phyloP scores from a whole-genome alignment of 192 early-diverging fungal genomes.

The Coemansia sp. region DNA sequence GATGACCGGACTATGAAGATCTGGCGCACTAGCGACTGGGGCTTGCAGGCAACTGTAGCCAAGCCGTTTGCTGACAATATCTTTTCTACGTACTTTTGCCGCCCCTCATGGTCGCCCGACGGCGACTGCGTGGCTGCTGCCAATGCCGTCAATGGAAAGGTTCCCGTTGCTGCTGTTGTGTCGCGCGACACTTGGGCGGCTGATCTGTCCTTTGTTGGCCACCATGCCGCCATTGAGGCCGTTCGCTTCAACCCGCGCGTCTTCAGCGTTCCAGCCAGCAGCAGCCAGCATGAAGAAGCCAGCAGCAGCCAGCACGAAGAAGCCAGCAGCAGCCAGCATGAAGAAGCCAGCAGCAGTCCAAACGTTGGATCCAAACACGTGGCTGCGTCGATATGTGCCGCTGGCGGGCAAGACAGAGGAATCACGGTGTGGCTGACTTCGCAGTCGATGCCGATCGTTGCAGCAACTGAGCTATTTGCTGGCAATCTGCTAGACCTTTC shows the following conservation, averaged over 20 bases:
- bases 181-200: conserved; percentile 74
- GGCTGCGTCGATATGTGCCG: conserved; percentile 70
- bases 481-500: conserved; percentile 86
- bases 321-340: not conserved
- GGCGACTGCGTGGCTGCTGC: conserved; percentile 90
- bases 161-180: conserved; percentile 82
- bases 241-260: conserved; percentile 87
- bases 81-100: conserved; percentile 85
- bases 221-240: conserved; percentile 84
- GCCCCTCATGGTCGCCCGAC: conserved; percentile 96
- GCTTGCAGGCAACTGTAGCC: conserved; percentile 68
- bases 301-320: not conserved
- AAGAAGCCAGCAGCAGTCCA: not conserved
- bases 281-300: conserved; percentile 1
- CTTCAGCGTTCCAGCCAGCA: conserved; percentile 47
- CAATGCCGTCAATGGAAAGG: conserved; percentile 80
- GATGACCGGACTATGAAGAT: conserved; percentile 90
- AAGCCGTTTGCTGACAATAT: conserved; percentile 78
- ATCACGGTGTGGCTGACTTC: conserved; percentile 89
- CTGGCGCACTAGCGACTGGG: conserved; percentile 90
- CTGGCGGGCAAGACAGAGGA: conserved; percentile 88
- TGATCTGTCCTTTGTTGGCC: conserved; percentile 86
- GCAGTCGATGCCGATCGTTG: conserved; percentile 70
- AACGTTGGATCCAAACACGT: not conserved
- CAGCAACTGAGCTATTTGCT: conserved; percentile 72